phyloP scores from a whole-genome alignment of 306 rosid species.

The Hippophae rhamnoides region DNA sequence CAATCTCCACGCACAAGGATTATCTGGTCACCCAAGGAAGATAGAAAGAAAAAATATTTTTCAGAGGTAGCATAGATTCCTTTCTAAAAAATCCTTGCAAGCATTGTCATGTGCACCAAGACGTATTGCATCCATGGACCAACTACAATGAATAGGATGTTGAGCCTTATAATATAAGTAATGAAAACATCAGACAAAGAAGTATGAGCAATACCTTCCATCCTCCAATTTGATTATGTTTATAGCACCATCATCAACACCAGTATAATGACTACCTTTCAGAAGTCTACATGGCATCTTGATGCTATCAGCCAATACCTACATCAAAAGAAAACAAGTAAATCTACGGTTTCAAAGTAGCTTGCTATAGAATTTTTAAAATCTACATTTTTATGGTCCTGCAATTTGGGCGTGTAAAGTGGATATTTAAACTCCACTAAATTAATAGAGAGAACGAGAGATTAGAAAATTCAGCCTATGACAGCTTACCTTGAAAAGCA shows the following conservation, averaged over 20 bases:
- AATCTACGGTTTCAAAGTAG: constrained; percentile 9
- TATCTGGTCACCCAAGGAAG: too few relatives aligned
- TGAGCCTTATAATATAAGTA: too few relatives aligned
- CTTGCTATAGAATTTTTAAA: not conserved
- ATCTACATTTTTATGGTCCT: too few relatives aligned
- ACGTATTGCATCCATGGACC: too few relatives aligned
- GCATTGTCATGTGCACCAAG: too few relatives aligned
- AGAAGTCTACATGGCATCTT: constrained; percentile 96
- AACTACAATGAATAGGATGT: not conserved
- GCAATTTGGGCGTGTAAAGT: too few relatives aligned
- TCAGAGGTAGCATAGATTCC: too few relatives aligned
- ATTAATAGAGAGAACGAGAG: too few relatives aligned
- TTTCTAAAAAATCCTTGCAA: too few relatives aligned
- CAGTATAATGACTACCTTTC: constrained; percentile 95
- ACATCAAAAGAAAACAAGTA: constrained; percentile 23
- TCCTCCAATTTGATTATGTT: constrained; percentile 87
- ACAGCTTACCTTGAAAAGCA: constrained; percentile 86
- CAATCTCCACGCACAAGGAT: too few relatives aligned
- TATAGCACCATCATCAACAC: constrained; percentile 93
- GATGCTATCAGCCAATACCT: constrained; percentile 91
- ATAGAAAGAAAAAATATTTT: too few relatives aligned
- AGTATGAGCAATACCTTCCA: constrained; percentile 57
- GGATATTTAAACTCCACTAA: too few relatives aligned
- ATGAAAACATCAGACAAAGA: constrained; percentile 2
- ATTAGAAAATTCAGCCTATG: constrained; percentile 7